Conservation (phyloP, 129 eudicot genomes). For the Flaveria bidentis region DNA sequence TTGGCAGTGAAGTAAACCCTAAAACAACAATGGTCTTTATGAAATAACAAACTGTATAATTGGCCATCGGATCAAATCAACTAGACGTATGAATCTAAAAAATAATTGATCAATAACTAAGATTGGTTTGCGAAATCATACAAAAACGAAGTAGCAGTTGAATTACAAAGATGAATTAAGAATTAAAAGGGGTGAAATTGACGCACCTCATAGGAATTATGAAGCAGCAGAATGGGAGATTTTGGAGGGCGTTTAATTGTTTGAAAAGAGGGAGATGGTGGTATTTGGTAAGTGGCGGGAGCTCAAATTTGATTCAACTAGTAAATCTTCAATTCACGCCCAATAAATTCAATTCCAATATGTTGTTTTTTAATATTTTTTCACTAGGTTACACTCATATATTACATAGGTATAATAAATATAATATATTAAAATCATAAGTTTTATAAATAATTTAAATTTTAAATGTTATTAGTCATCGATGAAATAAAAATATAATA, state of each 20-base stretch:
- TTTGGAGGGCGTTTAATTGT: slow-evolving; percentile 27
- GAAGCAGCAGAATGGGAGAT: neutral
- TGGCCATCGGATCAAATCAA: slow-evolving; percentile 21
- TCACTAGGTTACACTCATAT: no score
- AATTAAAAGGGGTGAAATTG: neutral
- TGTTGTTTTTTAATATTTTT: no score
- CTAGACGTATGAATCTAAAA: slow-evolving; percentile 3
- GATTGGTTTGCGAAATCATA: slow-evolving; percentile 6
- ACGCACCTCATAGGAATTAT: slow-evolving; percentile 27
- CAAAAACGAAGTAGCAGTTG: slow-evolving; percentile 8
- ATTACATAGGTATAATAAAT: no score
- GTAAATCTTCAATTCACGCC: slow-evolving; percentile 12
- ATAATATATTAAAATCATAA: no score
- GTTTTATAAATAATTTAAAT: no score
- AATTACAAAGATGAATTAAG: slow-evolving; percentile 1
- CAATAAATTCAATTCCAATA: neutral
- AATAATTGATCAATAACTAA: neutral
- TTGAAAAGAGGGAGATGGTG: slow-evolving; percentile 29
- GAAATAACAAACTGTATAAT: neutral
- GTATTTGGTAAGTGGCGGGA: slow-evolving; percentile 28
- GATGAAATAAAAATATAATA: no score
- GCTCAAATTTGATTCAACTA: slow-evolving; percentile 8
- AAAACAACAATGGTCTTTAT: neutral
- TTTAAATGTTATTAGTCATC: no score
- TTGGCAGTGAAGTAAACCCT: neutral